Conservation (phyloP, 495 filamentous ascomycete species). For the Penicillium goetzii region DNA sequence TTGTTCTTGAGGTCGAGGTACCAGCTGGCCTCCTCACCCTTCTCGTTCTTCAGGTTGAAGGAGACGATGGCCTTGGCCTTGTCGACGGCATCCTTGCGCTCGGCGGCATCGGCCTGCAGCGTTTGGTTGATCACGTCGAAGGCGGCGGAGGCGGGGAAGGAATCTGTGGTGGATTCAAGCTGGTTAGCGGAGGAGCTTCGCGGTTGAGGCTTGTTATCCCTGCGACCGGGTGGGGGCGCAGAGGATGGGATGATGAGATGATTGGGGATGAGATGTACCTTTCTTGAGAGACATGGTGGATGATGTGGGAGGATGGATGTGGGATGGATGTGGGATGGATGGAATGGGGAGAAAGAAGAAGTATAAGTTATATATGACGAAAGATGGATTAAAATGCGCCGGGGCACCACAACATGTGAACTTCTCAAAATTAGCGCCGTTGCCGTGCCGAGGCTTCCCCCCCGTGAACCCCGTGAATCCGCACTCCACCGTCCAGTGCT, state of each 20-base stretch:
- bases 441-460: conserved; percentile 27
- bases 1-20: conserved; percentile 93
- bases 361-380: conserved; percentile 19
- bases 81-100: conserved; percentile 86
- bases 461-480: conserved; percentile 12
- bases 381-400: not conserved
- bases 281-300: conserved; percentile 80
- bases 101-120: conserved; percentile 68
- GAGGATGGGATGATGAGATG: not conserved
- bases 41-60: conserved; percentile 88
- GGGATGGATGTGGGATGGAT: conserved; percentile 6
- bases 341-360: not conserved
- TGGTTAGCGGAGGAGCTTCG: conserved; percentile 16
- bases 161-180: conserved; percentile 56
- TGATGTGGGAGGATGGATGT: conserved; percentile 6
- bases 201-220: not conserved
- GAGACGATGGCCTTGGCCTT: conserved; percentile 85
- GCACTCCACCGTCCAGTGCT: not conserved
- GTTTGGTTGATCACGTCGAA: conserved; percentile 86
- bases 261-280: conserved; percentile 52
- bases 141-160: conserved; percentile 86
- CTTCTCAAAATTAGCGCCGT: not conserved
- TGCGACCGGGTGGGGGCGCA: not conserved
- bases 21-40: conserved; percentile 81
- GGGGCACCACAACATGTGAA: conserved; percentile 29